Evolutionary conservation across 1,284 basidiomycete species (phyloP).

Genomic region (Trichosporon sp.): DNA sequence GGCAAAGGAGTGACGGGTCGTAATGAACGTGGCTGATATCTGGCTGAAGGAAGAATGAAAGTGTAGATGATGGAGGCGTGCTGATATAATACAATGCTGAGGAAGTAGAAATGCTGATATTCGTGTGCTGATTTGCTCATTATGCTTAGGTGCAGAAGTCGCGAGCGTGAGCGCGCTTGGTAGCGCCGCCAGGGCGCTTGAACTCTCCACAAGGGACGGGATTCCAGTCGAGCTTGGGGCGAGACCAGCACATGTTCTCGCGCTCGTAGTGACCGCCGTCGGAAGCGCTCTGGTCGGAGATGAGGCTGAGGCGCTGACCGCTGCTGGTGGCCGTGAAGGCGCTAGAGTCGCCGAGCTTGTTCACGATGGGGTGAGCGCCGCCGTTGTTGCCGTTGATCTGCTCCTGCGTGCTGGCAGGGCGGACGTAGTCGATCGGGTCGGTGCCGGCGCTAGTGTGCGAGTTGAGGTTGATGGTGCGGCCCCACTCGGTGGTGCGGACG

Average conservation of each 20-base stretch:
- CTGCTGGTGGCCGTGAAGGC: background rate
- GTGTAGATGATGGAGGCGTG: background rate
- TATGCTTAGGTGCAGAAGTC: background rate
- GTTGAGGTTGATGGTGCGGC: constrained; percentile 1
- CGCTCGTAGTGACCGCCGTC: background rate
- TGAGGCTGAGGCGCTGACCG: background rate
- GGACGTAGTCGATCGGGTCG: background rate
- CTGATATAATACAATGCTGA: background rate
- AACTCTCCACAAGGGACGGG: constrained; percentile 1
- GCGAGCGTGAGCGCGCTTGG: background rate
- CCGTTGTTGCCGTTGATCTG: background rate
- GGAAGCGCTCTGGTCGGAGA: background rate
- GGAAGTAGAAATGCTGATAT: no score
- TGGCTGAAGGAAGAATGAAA: background rate
- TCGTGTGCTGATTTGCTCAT: background rate
- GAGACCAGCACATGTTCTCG: background rate
- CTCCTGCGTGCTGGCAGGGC: background rate
- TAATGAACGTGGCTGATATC: background rate
- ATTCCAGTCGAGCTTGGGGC: background rate
- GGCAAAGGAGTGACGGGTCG: background rate
- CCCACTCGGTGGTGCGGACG: constrained; percentile 1
- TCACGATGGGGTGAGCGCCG: background rate
- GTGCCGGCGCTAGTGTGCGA: background rate
- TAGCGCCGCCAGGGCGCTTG: background rate
- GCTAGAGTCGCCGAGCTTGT: background rate